Percentiles rank a stretch among this genome's conserved stretches.
Evolutionary conservation across 208 protist species (phyloP).

Genomic region (Endotrypanum monterogeii): DNA sequence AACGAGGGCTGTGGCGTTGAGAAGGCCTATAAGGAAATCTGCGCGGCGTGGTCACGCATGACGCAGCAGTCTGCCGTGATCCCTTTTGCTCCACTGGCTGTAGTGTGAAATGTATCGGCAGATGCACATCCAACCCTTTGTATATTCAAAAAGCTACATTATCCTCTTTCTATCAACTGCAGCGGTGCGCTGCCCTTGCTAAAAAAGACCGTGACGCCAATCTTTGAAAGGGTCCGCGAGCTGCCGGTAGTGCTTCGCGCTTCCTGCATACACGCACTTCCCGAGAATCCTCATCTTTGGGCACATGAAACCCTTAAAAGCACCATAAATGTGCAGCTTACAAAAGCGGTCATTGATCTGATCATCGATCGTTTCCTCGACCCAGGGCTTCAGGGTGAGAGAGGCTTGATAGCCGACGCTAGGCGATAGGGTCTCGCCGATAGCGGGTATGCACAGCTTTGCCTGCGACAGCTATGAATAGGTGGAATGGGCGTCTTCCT

Average conservation of each 20-base stretch:
- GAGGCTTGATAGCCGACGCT: not conserved
- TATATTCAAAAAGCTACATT: constrained; percentile 11
- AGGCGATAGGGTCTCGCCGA: not conserved
- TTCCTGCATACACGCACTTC: constrained; percentile 33
- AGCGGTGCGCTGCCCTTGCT: not conserved
- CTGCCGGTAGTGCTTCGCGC: constrained; percentile 21
- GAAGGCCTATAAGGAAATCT: constrained; percentile 8
- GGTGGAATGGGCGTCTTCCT: constrained; percentile 24
- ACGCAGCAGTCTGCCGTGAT: constrained; percentile 7
- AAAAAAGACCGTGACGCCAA: constrained; percentile 8
- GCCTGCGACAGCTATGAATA: constrained; percentile 33
- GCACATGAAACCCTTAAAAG: constrained; percentile 12
- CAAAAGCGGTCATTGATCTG: constrained; percentile 14
- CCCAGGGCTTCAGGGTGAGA: not conserved
- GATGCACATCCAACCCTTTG: constrained; percentile 8
- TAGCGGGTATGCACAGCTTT: constrained; percentile 26
- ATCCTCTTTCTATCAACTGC: constrained; percentile 1
- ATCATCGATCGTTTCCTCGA: constrained; percentile 21
- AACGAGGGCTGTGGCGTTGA: constrained; percentile 1
- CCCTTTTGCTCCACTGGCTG: constrained; percentile 9
- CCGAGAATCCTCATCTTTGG: constrained; percentile 25
- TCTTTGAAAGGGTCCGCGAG: constrained; percentile 9
- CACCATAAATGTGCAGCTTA: constrained; percentile 2
- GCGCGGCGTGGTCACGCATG: constrained; percentile 13
- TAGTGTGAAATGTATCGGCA: constrained; percentile 18